Base-by-base conservation (phyloP, 176 grass and related monocot species). In the Hyparrhenia diplandra region DNA sequence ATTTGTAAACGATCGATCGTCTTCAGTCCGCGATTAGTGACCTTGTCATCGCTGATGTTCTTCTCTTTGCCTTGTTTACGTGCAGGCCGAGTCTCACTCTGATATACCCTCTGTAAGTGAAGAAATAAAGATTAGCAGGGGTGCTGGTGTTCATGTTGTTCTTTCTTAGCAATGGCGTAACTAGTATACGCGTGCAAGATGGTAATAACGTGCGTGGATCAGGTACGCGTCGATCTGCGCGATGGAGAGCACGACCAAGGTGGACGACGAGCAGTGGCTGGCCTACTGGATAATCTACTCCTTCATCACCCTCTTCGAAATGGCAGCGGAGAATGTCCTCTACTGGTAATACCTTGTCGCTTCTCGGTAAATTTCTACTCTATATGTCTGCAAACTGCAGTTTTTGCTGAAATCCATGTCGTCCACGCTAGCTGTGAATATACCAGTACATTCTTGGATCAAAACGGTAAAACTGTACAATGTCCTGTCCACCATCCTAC, bases 251-350 rank as follows among this genome's bases (percentile, higher is more conserved):
- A 2, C 83, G 4, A 79, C 82, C 17, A 93, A 83, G 88, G 13
- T 88, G 51, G 90, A 93, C 17, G 90, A 97, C 80, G 88, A 88
- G 64, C 93, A 96, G 16, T 93, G 93, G 90, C 70, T 95, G 70
- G 85, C 90, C 31, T 95, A 92, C 77, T 92, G 93, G 93, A 92
- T 95, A 36, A 58, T 95, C 59, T 95, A 90, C 87, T 95, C 93
- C 27, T 81, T 92, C 39, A 83, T 95, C 25, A 77, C 85, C 74
- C 87, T 92, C 69, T 75, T 92, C 66, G 93, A 95, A 77, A 90
- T 95, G 85, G 93, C 86, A 20, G 55, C 71, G 2, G 63, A 95
- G 69, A 49, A 81, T 0, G 40, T 95, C 65, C 67, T 95, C 5
- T 86, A 58, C 39, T 95, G 93, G 93, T 95, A 54, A 54, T 8